Evolutionary conservation across 208 protist genomes (phyloP), one percentile per base, ranked within the genome.

Genomic region (Acanthamoeba culbertsoni): DNA sequence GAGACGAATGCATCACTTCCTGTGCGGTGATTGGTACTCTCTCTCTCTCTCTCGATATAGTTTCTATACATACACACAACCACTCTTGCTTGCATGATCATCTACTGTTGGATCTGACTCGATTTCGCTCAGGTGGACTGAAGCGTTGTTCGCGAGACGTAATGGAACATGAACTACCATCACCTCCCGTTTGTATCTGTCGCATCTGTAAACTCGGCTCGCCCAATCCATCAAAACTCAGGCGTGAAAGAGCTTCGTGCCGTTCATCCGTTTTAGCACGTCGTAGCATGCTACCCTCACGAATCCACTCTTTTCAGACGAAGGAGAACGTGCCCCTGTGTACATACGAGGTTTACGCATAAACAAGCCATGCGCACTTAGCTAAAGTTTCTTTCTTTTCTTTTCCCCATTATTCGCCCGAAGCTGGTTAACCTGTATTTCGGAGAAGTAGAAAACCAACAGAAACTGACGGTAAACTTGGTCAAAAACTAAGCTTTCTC

Each of bases 221-320:
- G 23, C 55, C 48, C 48, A 55, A 55, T 18, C 48, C 48, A 55
- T n/a, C n/a, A 62, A 5, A 14, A 23, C 55, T 62, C 55, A 75
- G 63, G 63, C 63, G 33, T 43, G 63, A 75, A 75, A 75, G 63
- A 75, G 63, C 63, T 75, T 75, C 63, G 63, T 75, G 63, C 63
- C 63, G 63, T 75, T 75, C 63, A 16, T 75, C 63, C 63, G 63
- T 8, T 75, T 43, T 75, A 55, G 8, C 48, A 55, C 18, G 12
- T 55, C 18, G 18, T 18, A 55, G 12, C 48, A 23, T 18, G 18
- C 48, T 23, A 8, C 55, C 55, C 55, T n/a, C 18, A 14, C 8
- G 28, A 5, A 62, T 3, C 8, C 55, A 31, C 23, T 62, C 20
- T n/a, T 62, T 62, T 31, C 23, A 62, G 63, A 68, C 31, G 28